phyloP scores from a whole-genome alignment of 2,329 filamentous ascomycete genomes.

The Diaporthe sp. region DNA sequence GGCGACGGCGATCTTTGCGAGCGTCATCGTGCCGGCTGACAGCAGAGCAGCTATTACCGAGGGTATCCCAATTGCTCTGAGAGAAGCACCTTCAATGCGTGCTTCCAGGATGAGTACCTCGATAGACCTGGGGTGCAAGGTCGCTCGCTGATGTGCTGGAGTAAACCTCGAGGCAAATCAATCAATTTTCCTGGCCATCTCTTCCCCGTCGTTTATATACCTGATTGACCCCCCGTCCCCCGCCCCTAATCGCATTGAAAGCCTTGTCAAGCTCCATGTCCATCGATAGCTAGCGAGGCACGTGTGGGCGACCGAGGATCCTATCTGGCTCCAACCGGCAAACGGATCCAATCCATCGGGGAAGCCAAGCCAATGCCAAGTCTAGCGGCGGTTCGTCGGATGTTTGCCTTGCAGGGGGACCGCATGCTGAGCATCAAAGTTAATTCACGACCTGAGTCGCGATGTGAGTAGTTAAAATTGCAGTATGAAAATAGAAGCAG shows the following conservation, averaged over 20 bases:
- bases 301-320: slow-evolving; percentile 15
- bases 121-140: not conserved
- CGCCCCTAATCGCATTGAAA: not conserved
- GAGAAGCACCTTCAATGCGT: not conserved
- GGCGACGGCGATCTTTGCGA: slow-evolving; percentile 8
- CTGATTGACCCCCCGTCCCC: not conserved
- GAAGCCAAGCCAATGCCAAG: slow-evolving; percentile 27
- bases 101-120: not conserved
- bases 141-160: not conserved
- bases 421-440: not conserved
- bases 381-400: slow-evolving; percentile 19
- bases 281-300: slow-evolving; percentile 29
- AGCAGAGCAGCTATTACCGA: slow-evolving; percentile 10
- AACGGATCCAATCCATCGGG: slow-evolving; percentile 16
- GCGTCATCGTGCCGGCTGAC: slow-evolving; percentile 1
- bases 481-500: slow-evolving; percentile 7
- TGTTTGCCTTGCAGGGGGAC: slow-evolving; percentile 2
- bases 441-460: slow-evolving; percentile 19
- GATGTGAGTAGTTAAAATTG: not conserved
- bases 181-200: not conserved
- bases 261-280: slow-evolving; percentile 3
- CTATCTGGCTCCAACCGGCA: slow-evolving; percentile 13
- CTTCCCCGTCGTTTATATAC: not conserved
- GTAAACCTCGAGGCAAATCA: not conserved
- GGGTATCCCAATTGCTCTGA: slow-evolving; percentile 12